A percentile compares a stretch with the other conserved stretches of the same genome.
phyloP scores from a whole-genome alignment of 495 filamentous ascomycete species.

The Lepidopterella palustris region DNA sequence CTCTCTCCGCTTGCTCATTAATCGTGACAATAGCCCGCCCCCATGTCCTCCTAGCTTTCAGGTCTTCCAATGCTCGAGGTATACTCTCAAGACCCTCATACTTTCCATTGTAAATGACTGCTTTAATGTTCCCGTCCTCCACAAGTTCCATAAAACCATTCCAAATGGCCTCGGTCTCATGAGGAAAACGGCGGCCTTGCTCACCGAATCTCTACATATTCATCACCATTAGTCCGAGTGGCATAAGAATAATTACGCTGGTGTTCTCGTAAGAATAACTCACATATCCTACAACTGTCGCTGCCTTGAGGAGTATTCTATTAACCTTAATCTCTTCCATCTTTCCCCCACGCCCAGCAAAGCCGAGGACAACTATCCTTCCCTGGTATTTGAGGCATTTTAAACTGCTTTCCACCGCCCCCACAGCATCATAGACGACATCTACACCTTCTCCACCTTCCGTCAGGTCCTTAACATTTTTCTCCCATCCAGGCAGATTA shows the following conservation, averaged over 20 bases:
- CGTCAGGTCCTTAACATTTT: constrained; percentile 12
- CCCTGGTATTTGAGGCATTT: constrained; percentile 32
- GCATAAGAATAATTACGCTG: neutral
- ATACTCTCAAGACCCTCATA: constrained; percentile 30
- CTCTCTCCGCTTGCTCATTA: constrained; percentile 11
- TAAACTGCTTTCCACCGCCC: constrained; percentile 18
- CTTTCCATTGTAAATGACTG: constrained; percentile 29
- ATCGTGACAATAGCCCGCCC: constrained; percentile 34
- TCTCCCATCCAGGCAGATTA: constrained; percentile 17
- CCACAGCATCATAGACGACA: constrained; percentile 28
- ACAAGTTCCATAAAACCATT: constrained; percentile 34
- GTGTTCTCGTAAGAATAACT: no score
- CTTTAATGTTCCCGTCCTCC: constrained; percentile 27
- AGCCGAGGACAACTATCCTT: constrained; percentile 33
- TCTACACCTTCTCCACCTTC: constrained; percentile 23
- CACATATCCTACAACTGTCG: constrained; percentile 34
- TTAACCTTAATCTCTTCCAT: constrained; percentile 36
- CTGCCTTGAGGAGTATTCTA: constrained; percentile 32
- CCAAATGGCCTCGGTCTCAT: constrained; percentile 29
- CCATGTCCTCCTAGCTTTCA: constrained; percentile 27
- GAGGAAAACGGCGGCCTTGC: constrained; percentile 30
- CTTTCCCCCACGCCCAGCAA: constrained; percentile 34
- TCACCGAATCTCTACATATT: constrained; percentile 33
- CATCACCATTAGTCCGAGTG: neutral
- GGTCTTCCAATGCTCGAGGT: constrained; percentile 26